Evolutionary conservation across 176 grass and related monocot species (phyloP).

Genomic region (Hordeum marinum): DNA sequence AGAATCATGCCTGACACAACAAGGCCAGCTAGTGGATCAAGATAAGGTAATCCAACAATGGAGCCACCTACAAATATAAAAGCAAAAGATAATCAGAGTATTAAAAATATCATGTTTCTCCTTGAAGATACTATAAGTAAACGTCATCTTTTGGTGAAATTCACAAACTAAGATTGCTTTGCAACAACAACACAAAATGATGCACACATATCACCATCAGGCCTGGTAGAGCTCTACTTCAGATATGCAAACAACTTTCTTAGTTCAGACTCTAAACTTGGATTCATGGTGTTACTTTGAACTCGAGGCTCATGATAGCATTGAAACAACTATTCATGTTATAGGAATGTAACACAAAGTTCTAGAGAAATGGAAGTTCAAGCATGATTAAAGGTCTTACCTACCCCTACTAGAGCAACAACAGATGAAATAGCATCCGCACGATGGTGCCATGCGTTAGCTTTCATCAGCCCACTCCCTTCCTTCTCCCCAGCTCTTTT

Average conservation of each 20-base stretch:
- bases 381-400: constrained; percentile 45
- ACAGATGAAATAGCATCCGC: constrained; percentile 90
- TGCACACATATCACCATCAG: constrained; percentile 3
- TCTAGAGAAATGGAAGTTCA: constrained; percentile 20
- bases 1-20: constrained; percentile 91
- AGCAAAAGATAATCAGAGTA: background rate
- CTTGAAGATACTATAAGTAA: background rate
- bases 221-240: background rate
- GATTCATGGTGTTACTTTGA: background rate
- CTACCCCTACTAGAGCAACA: constrained; percentile 86
- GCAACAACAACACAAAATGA: background rate
- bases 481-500: constrained; percentile 88
- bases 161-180: background rate
- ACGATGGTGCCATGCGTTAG: constrained; percentile 97
- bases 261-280: background rate
- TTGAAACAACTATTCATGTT: background rate
- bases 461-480: constrained; percentile 94
- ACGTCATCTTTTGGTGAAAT: constrained; percentile 7
- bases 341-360: background rate
- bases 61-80: constrained; percentile 60
- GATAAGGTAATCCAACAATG: constrained; percentile 74
- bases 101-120: background rate
- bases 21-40: constrained; percentile 95
- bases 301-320: constrained; percentile 6
- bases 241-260: constrained; percentile 14